Conservation (phyloP, 495 filamentous ascomycete species). For the Xylaria sp. region DNA sequence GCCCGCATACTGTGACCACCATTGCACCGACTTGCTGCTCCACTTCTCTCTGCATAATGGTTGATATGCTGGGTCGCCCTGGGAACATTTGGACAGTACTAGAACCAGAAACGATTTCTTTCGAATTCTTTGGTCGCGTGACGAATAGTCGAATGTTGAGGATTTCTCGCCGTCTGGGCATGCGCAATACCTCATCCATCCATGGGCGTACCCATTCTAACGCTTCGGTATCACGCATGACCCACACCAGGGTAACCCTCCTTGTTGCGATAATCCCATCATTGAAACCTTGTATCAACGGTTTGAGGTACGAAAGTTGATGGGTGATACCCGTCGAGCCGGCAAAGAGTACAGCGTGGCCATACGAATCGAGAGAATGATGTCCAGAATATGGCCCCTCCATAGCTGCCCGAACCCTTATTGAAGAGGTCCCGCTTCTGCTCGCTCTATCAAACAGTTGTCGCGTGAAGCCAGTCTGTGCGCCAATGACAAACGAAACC, state of each 20-base stretch:
- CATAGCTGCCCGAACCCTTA: slow-evolving; percentile 58
- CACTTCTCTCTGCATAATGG: slow-evolving; percentile 77
- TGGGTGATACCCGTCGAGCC: slow-evolving; percentile 95
- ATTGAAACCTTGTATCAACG: slow-evolving; percentile 75
- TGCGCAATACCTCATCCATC: slow-evolving; percentile 85
- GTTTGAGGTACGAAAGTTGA: slow-evolving; percentile 85
- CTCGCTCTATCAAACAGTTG: slow-evolving; percentile 68
- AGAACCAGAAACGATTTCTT: slow-evolving; percentile 73
- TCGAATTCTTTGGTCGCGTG: slow-evolving; percentile 76
- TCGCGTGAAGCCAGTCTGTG: slow-evolving; percentile 87
- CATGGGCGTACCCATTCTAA: slow-evolving; percentile 92
- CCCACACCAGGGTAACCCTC: slow-evolving; percentile 84
- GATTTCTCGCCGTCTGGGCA: slow-evolving; percentile 78
- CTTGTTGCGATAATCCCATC: slow-evolving; percentile 80
- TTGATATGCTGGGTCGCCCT: slow-evolving; percentile 80
- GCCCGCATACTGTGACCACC: slow-evolving; percentile 90
- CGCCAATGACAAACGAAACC: slow-evolving; percentile 81
- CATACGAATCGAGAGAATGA: slow-evolving; percentile 86
- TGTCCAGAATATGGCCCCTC: slow-evolving; percentile 90
- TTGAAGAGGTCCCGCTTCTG: slow-evolving; percentile 22
- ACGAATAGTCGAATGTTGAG: slow-evolving; percentile 87
- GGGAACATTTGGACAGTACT: slow-evolving; percentile 84
- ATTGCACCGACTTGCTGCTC: slow-evolving; percentile 82
- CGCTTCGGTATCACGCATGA: slow-evolving; percentile 84
- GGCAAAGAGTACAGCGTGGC: slow-evolving; percentile 86